Percentiles rank a stretch among this genome's conserved stretches.
Conservation (phyloP, 768 basidiomycete species). For the Suillus americanus region DNA sequence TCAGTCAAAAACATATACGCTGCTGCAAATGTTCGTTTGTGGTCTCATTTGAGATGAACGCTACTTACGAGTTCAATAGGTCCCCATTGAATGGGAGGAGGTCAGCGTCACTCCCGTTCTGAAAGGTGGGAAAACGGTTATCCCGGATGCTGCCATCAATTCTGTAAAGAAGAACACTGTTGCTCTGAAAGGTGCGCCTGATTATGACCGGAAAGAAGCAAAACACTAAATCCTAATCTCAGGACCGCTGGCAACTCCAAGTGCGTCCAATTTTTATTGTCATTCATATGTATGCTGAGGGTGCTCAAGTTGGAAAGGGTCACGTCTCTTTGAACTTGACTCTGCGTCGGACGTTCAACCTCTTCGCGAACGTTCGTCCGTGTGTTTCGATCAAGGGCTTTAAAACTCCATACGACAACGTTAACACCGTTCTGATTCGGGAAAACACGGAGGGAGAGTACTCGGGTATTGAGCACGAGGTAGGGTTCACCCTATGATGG, state of each 20-base stretch:
- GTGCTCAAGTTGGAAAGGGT: constrained; percentile 87
- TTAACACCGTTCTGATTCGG: constrained; percentile 96
- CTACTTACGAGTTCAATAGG: constrained; percentile 46
- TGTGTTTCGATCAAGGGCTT: constrained; percentile 94
- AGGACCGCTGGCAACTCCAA: constrained; percentile 97
- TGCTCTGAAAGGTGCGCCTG: constrained; percentile 82
- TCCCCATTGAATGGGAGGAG: constrained; percentile 99
- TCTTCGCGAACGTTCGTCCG: constrained; percentile 98
- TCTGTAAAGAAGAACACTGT: constrained; percentile 97
- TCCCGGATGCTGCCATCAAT: constrained; percentile 87
- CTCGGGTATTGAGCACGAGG: constrained; percentile 99
- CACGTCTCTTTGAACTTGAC: constrained; percentile 98
- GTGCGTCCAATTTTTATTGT: constrained; percentile 48
- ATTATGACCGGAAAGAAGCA: neutral
- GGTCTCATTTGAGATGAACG: constrained; percentile 6
- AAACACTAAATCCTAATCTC: constrained; percentile 9
- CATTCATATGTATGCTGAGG: constrained; percentile 14
- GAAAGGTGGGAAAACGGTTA: constrained; percentile 94
- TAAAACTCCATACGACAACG: constrained; percentile 98
- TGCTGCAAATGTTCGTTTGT: constrained; percentile 68
- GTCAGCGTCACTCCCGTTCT: constrained; percentile 94
- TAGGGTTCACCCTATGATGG: constrained; percentile 30
- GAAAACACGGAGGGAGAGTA: constrained; percentile 99
- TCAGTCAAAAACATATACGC: constrained; percentile 92
- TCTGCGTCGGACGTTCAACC: constrained; percentile 93